These are phyloP conservation scores for Clarireedia homoeocarpa DNA, from an alignment of 2,329 filamentous ascomycete species.

Conservation along the genomic window DNA sequence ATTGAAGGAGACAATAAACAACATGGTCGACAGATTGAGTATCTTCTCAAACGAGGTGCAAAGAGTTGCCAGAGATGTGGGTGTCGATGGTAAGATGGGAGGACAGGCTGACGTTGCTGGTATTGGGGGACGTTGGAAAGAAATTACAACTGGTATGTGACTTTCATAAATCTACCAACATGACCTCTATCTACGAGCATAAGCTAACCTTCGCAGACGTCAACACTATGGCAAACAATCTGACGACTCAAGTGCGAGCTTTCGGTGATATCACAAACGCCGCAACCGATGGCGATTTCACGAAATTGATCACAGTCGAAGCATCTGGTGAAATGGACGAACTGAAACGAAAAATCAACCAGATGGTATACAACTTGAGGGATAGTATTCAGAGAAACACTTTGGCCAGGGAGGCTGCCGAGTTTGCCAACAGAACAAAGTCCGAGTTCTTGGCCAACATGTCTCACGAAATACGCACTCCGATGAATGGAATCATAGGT, in stretches of 20 bases:
- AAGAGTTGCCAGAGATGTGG: slow-evolving; percentile 90
- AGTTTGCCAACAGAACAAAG: slow-evolving; percentile 95
- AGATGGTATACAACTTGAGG: slow-evolving; percentile 93
- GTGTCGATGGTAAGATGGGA: slow-evolving; percentile 97
- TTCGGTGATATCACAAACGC: slow-evolving; percentile 99
- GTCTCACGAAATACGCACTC: slow-evolving; percentile 96
- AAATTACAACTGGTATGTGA: slow-evolving; percentile 71
- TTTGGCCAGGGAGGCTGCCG: slow-evolving; percentile 88
- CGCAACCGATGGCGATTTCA: slow-evolving; percentile 94
- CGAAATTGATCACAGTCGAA: slow-evolving; percentile 91
- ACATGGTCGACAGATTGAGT: slow-evolving; percentile 94
- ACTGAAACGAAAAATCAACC: slow-evolving; percentile 97
- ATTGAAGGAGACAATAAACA: slow-evolving; percentile 93
- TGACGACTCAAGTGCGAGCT: slow-evolving; percentile 93
- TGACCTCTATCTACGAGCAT: not conserved
- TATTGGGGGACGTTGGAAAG: slow-evolving; percentile 91
- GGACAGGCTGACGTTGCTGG: slow-evolving; percentile 92
- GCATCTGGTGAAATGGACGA: slow-evolving; percentile 99
- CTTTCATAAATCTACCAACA: not conserved
- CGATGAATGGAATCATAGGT: slow-evolving; percentile 33
- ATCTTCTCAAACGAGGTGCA: slow-evolving; percentile 96
- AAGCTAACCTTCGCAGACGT: slow-evolving; percentile 18
- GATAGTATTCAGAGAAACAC: slow-evolving; percentile 97
- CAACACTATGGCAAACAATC: slow-evolving; percentile 45
- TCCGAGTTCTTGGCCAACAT: slow-evolving; percentile 98